A percentile compares a stretch with the other conserved stretches of the same genome.
These are phyloP conservation scores for Fomes fomentarius DNA, from an alignment of 1,284 basidiomycete genomes.

Conservation along the genomic window DNA sequence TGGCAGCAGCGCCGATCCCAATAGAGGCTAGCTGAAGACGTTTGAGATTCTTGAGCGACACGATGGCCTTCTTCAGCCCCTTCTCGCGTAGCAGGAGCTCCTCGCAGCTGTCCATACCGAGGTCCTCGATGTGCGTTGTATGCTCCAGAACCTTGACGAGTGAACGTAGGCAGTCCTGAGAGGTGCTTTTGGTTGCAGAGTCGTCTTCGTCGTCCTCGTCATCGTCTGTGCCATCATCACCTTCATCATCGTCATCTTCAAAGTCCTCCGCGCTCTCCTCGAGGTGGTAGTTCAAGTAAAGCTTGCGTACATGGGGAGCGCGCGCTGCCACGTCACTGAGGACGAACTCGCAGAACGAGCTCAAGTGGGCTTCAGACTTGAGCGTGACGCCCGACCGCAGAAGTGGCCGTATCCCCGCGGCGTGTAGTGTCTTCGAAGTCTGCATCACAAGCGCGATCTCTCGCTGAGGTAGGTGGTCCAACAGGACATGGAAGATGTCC, in stretches of 20 bases:
- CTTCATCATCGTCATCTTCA: neutral
- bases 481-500: neutral
- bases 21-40: neutral
- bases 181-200: neutral
- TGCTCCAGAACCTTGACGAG: neutral
- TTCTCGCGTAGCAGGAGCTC: constrained; percentile 1
- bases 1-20: neutral
- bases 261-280: neutral
- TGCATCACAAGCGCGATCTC: constrained; percentile 1
- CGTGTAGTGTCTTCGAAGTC: neutral
- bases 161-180: neutral
- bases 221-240: neutral
- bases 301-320: neutral
- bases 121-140: neutral
- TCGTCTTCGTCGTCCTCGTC: neutral
- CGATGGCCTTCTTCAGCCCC: neutral
- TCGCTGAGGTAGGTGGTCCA: constrained; percentile 3
- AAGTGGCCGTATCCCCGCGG: neutral
- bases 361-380: neutral
- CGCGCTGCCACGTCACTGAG: neutral
- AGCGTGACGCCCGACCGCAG: neutral
- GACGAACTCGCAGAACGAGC: neutral
- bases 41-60: neutral
- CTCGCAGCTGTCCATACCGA: constrained; percentile 9
- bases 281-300: neutral